Evolutionary conservation across 2,329 filamentous ascomycete species (phyloP).

Genomic region (Penicillium sp.): DNA sequence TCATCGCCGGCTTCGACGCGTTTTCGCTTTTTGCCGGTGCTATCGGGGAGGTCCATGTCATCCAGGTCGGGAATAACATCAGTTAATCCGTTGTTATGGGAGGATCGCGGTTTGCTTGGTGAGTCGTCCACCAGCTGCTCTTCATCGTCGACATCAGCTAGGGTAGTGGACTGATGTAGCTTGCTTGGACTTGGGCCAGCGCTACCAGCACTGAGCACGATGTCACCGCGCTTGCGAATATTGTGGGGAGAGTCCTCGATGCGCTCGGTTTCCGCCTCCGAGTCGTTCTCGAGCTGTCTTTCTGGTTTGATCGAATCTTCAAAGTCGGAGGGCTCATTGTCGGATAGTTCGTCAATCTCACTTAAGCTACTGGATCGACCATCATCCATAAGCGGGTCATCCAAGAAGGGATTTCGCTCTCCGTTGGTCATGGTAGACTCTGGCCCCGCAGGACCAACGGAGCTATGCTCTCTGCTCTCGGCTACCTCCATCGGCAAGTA

Average conservation of each 20-base stretch:
- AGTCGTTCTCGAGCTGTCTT: constrained; percentile 64
- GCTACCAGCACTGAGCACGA: constrained; percentile 59
- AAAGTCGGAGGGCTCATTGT: constrained; percentile 62
- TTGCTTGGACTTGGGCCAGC: constrained; percentile 74
- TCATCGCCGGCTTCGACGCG: constrained; percentile 38
- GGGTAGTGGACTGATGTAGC: constrained; percentile 60
- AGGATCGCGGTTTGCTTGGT: constrained; percentile 39
- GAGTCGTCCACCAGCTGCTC: constrained; percentile 44
- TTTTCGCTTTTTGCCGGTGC: constrained; percentile 43
- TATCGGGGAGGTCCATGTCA: constrained; percentile 30
- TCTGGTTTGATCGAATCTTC: constrained; percentile 48
- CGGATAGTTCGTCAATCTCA: constrained; percentile 80
- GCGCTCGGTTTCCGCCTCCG: constrained; percentile 92
- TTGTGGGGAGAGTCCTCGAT: constrained; percentile 83
- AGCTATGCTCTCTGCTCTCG: constrained; percentile 36
- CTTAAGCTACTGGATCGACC: constrained; percentile 87
- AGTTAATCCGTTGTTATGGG: constrained; percentile 32
- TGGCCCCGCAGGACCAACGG: constrained; percentile 35
- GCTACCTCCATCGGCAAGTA: constrained; percentile 40
- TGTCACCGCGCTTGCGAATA: constrained; percentile 59
- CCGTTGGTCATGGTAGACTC: constrained; percentile 38
- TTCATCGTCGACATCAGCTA: constrained; percentile 51
- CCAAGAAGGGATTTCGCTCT: constrained; percentile 34
- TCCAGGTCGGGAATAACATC: constrained; percentile 27
- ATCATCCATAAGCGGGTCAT: constrained; percentile 57